Evolutionary conservation across 2,329 filamentous ascomycete species (phyloP), one percentile per base, ranked within the genome.

Genomic region (Herpotrichia juniperi): DNA sequence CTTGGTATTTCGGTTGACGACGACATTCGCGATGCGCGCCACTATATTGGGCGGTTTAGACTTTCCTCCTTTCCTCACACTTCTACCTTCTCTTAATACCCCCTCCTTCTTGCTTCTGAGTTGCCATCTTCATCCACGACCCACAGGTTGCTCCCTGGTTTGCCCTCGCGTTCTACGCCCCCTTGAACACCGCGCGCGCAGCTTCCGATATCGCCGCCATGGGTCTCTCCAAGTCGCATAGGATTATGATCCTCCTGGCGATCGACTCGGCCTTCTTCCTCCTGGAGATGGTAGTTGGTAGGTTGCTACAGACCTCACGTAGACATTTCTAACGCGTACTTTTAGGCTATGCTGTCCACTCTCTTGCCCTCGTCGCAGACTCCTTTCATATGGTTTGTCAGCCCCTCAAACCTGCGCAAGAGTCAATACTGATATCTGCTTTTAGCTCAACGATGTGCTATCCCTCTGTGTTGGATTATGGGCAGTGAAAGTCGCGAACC

Each of bases 361-460:
- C 94, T 16, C 84, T 99, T 63, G 94, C 94, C 31, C 83, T 99
- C 53, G 92, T 96, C 70, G 94, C 94, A 48, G 94, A 99, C 79
- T 92, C 94, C 54, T 99, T 99, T 75, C 94, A 99, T 78, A 99
- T 99, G 94, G 89, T 91, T 71, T 64, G 82, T 74, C 35, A 32
- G 44, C 46, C n/a, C 35, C 40, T 28, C 19, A 26, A 12, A 12
- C 7, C 21, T 5, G 40, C 17, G 12, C 9, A 14, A 40, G 37
- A 46, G 30, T 24, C 24, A 24, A 42, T 50, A 51, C 61, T 63
- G 51, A 63, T 51, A 48, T 34, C 19, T 48, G 6, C 26, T 19
- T n/a, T 4, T 21, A 92, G 89, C 82, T 99, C 55, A 99, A 99
- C 79, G 94, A 99, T 84, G 94, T 99, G 64, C 88, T 99, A 55